Evolutionary conservation across 2,329 filamentous ascomycete species (phyloP), one percentile per base, ranked within the genome.

Genomic region (Neofusicoccum cordaticola): DNA sequence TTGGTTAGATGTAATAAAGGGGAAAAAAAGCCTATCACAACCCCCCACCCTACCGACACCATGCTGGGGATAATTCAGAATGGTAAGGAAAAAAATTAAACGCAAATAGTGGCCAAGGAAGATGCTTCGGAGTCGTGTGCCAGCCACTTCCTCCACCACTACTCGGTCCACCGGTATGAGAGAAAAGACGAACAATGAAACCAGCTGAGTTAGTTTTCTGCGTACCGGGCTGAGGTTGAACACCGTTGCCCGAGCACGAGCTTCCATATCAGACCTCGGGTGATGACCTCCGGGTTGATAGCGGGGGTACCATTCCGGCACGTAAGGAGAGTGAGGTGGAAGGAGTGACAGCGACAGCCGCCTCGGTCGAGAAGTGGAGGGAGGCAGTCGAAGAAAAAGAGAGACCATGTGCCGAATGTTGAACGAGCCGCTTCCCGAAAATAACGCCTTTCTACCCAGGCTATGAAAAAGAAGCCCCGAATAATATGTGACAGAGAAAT

Each of bases 401-500:
- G 62, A 64, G 48, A 52, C 61, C 61, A 50, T 53, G 61, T 63
- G 48, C 61, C 48, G 17, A 63, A 62, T 62, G 22, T 45, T 47
- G 27, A 63, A 53, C 15, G 48, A 63, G 61, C 50, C 61, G 61
- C 61, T 63, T 63, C 61, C 61, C 48, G 44, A 57, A 64, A 37
- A 47, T 53, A 57, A 64, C 62, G 44, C 62, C 51, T 57, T 64
- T 47, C 50, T 56, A 45, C 51, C 50, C 51, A 64, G 56, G 56
- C 56, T 60, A 42, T 47, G 50, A 48, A 53, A 47, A 57, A 57
- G n/a, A 63, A 27, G 48, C 37, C 61, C 61, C 42, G n/a, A 45
- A 47, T 39, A 63, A 63, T 63, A 63, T 63, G 47, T 63, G 48
- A 63, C 61, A 64, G 62, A 64, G 51, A 56, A 60, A 64, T 50